phyloP scores from a whole-genome alignment of 148 eudicot genomes.

The Rhododendron kiyosumense region DNA sequence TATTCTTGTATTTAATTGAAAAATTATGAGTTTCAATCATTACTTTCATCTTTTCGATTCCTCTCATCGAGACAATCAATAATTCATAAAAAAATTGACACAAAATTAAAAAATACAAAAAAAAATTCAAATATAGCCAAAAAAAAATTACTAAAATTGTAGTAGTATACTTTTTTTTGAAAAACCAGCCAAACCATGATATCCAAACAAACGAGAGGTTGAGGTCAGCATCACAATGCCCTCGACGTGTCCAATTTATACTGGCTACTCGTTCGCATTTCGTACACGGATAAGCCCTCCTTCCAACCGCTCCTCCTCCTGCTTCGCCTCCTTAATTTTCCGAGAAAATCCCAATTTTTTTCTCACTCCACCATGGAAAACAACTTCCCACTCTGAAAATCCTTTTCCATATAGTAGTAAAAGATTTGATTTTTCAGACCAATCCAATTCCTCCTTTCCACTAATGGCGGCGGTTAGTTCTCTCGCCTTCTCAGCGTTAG shows the following conservation, averaged over 20 bases:
- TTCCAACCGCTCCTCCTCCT: neutral
- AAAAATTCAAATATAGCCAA: too few species aligned
- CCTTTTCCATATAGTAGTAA: neutral
- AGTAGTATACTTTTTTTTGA: too few species aligned
- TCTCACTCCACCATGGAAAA: slow-evolving; percentile 1
- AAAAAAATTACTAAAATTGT: too few species aligned
- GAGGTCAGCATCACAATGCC: neutral
- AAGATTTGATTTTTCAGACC: neutral
- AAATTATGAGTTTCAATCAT: too few species aligned
- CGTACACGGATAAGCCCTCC: slow-evolving; percentile 7
- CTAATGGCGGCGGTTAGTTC: slow-evolving; percentile 65
- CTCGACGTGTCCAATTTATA: neutral
- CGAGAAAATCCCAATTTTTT: neutral
- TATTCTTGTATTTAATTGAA: too few species aligned
- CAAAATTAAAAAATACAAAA: too few species aligned
- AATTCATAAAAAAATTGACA: neutral
- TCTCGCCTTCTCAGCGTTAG: slow-evolving; percentile 40
- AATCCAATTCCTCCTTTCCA: neutral
- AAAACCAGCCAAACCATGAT: too few species aligned
- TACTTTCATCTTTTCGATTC: too few species aligned
- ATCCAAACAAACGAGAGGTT: neutral
- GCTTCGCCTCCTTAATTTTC: neutral
- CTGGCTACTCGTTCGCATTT: neutral
- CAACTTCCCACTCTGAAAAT: slow-evolving; percentile 3
- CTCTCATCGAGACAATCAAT: too few species aligned